These are phyloP conservation scores for Dalbergia cultrata DNA, from an alignment of 306 rosid species.

Conservation along the genomic window DNA sequence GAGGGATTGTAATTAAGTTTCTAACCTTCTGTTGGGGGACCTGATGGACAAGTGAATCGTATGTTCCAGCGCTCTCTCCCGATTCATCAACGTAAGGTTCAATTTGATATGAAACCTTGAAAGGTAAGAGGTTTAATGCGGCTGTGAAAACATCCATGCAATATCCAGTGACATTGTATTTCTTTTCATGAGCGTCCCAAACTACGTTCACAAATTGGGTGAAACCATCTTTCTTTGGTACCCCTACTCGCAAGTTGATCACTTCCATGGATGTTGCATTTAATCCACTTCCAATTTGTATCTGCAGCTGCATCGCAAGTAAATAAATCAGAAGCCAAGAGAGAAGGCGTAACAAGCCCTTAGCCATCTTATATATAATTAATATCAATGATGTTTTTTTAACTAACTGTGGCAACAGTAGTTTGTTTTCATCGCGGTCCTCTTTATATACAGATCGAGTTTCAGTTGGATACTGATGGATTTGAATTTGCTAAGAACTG, in stretches of 20 bases:
- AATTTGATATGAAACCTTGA: conserved; percentile 30
- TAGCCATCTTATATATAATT: background rate
- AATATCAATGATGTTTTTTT: background rate
- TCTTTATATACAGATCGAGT: background rate
- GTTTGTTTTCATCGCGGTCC: background rate
- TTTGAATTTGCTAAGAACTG: background rate
- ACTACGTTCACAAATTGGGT: conserved; percentile 35
- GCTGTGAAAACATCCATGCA: conserved; percentile 54
- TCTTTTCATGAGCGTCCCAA: background rate
- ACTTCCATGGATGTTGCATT: background rate
- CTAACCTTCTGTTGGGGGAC: conserved; percentile 39
- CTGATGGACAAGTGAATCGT: conserved; percentile 42
- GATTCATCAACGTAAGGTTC: conserved; percentile 35
- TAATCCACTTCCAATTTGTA: conserved; percentile 3
- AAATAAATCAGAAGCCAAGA: conserved; percentile 9
- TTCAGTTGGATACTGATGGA: background rate
- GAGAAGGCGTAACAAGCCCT: background rate
- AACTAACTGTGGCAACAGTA: background rate
- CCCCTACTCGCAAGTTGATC: conserved; percentile 44
- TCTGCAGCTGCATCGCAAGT: conserved; percentile 8
- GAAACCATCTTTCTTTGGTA: conserved; percentile 49
- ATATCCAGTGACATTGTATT: conserved; percentile 42
- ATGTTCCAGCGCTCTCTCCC: conserved; percentile 32
- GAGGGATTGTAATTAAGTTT: background rate
- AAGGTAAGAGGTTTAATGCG: conserved; percentile 19